These are phyloP conservation scores for Ophioceras dolichostomum DNA, from an alignment of 2,329 filamentous ascomycete species.

Conservation along the genomic window DNA sequence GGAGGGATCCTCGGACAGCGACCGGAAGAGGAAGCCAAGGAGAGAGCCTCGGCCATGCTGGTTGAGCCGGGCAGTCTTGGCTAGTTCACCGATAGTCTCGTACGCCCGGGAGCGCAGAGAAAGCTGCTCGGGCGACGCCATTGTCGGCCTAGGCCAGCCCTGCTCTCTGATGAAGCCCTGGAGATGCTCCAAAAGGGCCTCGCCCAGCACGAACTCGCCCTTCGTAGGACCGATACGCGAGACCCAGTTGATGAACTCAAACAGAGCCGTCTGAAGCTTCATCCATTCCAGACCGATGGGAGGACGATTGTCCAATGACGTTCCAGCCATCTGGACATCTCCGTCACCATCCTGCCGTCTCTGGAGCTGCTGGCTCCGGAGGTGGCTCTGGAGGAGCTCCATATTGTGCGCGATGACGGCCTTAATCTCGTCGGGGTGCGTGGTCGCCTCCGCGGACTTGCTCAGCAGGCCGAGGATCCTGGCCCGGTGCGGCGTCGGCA, in stretches of 20 bases:
- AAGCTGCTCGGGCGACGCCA: slow-evolving; percentile 38
- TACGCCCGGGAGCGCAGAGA: slow-evolving; percentile 70
- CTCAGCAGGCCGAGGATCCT: slow-evolving; percentile 65
- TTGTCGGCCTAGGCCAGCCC: slow-evolving; percentile 65
- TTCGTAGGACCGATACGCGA: slow-evolving; percentile 55
- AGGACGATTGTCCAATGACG: no score
- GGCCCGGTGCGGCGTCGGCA: slow-evolving; percentile 61
- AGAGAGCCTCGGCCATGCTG: slow-evolving; percentile 44
- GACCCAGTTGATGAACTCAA: slow-evolving; percentile 79
- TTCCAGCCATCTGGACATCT: no score
- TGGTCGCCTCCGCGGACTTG: slow-evolving; percentile 64
- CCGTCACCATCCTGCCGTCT: no score
- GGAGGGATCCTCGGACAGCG: slow-evolving; percentile 67
- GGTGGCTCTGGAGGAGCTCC: slow-evolving; percentile 1
- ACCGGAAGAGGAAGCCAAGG: slow-evolving; percentile 68
- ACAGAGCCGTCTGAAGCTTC: slow-evolving; percentile 72
- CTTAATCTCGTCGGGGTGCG: slow-evolving; percentile 55
- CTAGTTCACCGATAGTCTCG: slow-evolving; percentile 74
- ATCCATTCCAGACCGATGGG: slow-evolving; percentile 58
- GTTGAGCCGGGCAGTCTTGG: neutral
- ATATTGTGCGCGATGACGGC: slow-evolving; percentile 58
- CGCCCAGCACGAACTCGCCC: slow-evolving; percentile 1
- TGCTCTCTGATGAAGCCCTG: slow-evolving; percentile 64
- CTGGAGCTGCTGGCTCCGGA: slow-evolving; percentile 9
- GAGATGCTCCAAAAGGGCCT: slow-evolving; percentile 53